Evolutionary conservation across 2,329 filamentous ascomycete genomes (phyloP), one percentile per base, ranked within the genome.

Genomic region (Colletotrichum godetiae): DNA sequence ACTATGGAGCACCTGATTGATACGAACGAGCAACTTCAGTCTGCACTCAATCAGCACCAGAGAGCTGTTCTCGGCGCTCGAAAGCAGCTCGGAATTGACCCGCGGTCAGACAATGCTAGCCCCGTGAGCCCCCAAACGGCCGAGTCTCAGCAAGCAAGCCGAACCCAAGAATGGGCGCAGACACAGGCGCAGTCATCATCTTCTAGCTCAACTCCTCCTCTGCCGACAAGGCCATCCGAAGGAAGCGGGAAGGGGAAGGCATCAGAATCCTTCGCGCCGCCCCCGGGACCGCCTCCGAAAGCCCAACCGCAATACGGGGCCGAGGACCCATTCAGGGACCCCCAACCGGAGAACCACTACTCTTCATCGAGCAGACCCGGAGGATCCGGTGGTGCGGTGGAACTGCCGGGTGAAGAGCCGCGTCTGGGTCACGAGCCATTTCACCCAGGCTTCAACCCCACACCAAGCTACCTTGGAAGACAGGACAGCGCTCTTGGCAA

Each of bases 1-100:
- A 98, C 96, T 1, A 95, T 98, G 89, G 92, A 97, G 80, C 95
- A 92, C 15, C 86, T 99, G 74, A 98, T 99, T 79, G 95, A 98
- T 82, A 97, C 95, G 15, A 98, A 97, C 80, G 97, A 98, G 82
- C 93, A 96, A 80, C 87, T 99, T 35, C 94, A 94, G 74, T 90
- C 94, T 57, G 92, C 95, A 0, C 87, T 96, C 53, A 97, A 92
- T 75, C 92, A 95, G 80, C 94, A 98, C 81, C 94, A 97, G 82
- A 91, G 95, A 67, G 93, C 95, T 11, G 86, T 97, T 53, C 83
- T 92, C n/a, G 88, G 87, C 72, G 90, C 91, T 3, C 85, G 88
- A 74, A 92, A 92, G 78, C 84, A 87, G 49, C 81, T 89, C 5
- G 88, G 88, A 12, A 58, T 85, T 6, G 81, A 80, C 68, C 77